These are phyloP conservation scores for Zarea fungicola DNA, from an alignment of 2,329 filamentous ascomycete genomes.

Conservation along the genomic window DNA sequence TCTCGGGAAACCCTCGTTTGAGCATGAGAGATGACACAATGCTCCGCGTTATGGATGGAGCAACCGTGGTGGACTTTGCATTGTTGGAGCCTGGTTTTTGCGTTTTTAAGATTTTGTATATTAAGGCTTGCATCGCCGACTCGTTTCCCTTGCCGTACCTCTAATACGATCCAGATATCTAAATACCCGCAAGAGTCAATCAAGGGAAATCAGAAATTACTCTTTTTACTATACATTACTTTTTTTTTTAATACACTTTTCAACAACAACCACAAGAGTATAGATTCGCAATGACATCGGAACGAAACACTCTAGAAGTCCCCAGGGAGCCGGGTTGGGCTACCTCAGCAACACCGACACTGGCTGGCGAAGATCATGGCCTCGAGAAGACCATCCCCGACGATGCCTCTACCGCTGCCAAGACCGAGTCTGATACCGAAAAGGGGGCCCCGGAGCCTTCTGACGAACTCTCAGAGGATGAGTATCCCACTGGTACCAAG, in stretches of 20 bases:
- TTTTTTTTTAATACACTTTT: not conserved
- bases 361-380: conserved; percentile 4
- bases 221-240: not conserved
- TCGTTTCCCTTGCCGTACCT: too few species aligned
- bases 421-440: conserved; percentile 1
- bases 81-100: too few species aligned
- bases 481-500: conserved; percentile 13
- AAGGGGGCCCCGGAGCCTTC: not conserved
- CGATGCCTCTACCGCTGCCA: not conserved
- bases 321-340: conserved; percentile 6
- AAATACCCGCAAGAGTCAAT: too few species aligned
- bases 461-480: not conserved
- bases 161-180: too few species aligned
- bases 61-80: not conserved
- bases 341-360: conserved; percentile 6
- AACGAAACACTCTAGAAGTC: conserved; percentile 7
- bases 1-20: too few species aligned
- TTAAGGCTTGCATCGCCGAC: too few species aligned
- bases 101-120: not conserved
- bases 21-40: too few species aligned
- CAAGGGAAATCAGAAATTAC: too few species aligned
- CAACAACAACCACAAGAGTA: not conserved
- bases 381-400: conserved; percentile 6
- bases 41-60: not conserved
- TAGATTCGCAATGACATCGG: not conserved